Evolutionary conservation across 495 filamentous ascomycete genomes (phyloP).

Genomic region (Apiosordaria backusii): DNA sequence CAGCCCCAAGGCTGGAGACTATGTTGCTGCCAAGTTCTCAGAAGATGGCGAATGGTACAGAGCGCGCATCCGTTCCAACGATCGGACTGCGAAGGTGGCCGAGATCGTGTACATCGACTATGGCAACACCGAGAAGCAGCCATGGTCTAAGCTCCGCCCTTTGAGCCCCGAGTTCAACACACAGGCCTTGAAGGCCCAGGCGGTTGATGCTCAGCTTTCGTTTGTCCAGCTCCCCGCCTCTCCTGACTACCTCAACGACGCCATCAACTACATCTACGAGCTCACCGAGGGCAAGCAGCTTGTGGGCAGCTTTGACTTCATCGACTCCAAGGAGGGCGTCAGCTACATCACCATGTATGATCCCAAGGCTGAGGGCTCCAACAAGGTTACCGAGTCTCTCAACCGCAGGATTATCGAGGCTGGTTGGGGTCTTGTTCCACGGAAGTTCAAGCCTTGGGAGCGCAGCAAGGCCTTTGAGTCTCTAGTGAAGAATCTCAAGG

Average conservation of each 20-base stretch:
- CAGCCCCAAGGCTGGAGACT: slow-evolving; percentile 85
- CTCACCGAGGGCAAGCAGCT: slow-evolving; percentile 64
- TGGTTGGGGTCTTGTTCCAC: slow-evolving; percentile 83
- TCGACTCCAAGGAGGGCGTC: slow-evolving; percentile 67
- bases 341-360: slow-evolving; percentile 86
- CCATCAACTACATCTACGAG: slow-evolving; percentile 65
- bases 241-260: slow-evolving; percentile 74
- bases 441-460: slow-evolving; percentile 89
- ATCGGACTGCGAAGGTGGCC: slow-evolving; percentile 79
- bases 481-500: slow-evolving; percentile 62
- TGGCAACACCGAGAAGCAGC: slow-evolving; percentile 84
- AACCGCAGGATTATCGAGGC: slow-evolving; percentile 80
- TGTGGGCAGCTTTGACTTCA: slow-evolving; percentile 84
- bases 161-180: slow-evolving; percentile 70
- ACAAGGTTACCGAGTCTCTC: slow-evolving; percentile 59
- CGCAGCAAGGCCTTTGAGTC: slow-evolving; percentile 60
- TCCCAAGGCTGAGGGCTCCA: slow-evolving; percentile 53
- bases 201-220: slow-evolving; percentile 80
- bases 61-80: slow-evolving; percentile 83
- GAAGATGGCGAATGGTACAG: slow-evolving; percentile 93
- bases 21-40: slow-evolving; percentile 82
- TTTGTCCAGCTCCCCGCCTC: slow-evolving; percentile 79
- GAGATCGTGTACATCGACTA: slow-evolving; percentile 96
- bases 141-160: slow-evolving; percentile 78
- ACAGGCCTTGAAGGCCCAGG: slow-evolving; percentile 80